These are phyloP conservation scores for Debaryomyces fabryi DNA, from an alignment of 1,139 yeast genomes.

Conservation along the genomic window DNA sequence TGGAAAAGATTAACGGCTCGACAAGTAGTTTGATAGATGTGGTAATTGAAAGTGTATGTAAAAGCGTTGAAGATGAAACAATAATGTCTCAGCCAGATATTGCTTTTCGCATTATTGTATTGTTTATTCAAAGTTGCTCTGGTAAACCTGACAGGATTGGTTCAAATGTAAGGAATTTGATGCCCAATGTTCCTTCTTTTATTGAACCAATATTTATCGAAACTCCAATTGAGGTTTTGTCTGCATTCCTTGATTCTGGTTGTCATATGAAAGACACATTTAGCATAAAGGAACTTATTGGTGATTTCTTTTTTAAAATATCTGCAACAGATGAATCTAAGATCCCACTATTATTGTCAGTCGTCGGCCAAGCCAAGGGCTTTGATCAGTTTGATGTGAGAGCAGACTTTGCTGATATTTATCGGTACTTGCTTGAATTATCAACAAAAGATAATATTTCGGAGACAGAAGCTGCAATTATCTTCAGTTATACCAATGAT, in stretches of 20 bases:
- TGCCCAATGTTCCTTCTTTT: conserved; percentile 28
- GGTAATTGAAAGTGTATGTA: conserved; percentile 1
- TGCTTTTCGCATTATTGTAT: conserved; percentile 17
- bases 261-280: conserved; percentile 7
- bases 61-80: conserved; percentile 21
- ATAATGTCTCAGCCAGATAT: conserved; percentile 16
- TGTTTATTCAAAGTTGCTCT: conserved; percentile 1
- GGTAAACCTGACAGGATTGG: neutral
- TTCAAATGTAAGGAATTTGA: conserved; percentile 13
- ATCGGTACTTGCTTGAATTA: conserved; percentile 14
- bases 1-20: neutral
- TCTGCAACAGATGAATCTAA: conserved; percentile 18
- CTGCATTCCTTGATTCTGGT: conserved; percentile 16
- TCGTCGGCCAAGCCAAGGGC: neutral
- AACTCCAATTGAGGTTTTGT: conserved; percentile 26
- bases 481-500: conserved; percentile 19
- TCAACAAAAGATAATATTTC: conserved; percentile 15
- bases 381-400: conserved; percentile 4
- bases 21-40: neutral
- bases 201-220: conserved; percentile 31
- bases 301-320: conserved; percentile 36
- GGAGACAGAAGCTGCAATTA: conserved; percentile 19
- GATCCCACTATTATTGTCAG: conserved; percentile 16
- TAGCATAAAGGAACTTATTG: conserved; percentile 25
- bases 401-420: conserved; percentile 16